Percentiles rank a stretch among this genome's conserved stretches.
Conservation (phyloP, 139 green algal species). For the Chlorella ohadii region DNA sequence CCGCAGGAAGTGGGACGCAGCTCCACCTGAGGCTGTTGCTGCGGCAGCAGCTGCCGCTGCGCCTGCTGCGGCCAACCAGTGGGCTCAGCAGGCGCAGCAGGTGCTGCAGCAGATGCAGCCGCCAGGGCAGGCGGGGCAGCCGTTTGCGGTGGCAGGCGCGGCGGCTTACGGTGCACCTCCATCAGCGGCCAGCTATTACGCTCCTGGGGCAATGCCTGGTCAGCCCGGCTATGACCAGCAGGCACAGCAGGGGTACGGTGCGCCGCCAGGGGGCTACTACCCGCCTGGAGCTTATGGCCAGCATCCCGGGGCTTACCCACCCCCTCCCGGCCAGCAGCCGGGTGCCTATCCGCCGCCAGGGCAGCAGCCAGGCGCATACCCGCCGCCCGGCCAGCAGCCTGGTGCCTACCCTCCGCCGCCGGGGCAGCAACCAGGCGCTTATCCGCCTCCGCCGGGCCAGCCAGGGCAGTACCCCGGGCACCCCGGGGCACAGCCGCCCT, state of each 20-base stretch:
- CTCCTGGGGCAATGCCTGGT: neutral
- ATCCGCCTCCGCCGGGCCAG: neutral
- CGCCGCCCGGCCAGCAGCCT: neutral
- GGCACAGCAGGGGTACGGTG: neutral
- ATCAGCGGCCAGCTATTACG: neutral
- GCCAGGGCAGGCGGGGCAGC: neutral
- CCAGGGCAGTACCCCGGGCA: constrained; percentile 9
- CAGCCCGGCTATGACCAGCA: neutral
- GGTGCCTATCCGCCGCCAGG: neutral
- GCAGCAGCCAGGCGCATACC: neutral
- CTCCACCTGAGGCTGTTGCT: neutral
- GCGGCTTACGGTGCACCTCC: neutral
- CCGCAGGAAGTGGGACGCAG: neutral
- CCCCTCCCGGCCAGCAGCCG: neutral
- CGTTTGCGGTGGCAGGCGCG: neutral
- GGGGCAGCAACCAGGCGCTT: neutral
- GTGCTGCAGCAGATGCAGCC: neutral
- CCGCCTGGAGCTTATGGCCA: neutral
- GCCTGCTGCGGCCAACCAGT: neutral
- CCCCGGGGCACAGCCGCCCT: too few species aligned
- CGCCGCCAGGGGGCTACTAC: constrained; percentile 2
- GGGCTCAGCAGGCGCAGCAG: constrained; percentile 4
- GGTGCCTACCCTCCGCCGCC: neutral
- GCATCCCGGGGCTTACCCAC: neutral
- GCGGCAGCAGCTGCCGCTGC: neutral